phyloP scores from a whole-genome alignment of 1,139 yeast species.

The Groenewaldozyma sp. region DNA sequence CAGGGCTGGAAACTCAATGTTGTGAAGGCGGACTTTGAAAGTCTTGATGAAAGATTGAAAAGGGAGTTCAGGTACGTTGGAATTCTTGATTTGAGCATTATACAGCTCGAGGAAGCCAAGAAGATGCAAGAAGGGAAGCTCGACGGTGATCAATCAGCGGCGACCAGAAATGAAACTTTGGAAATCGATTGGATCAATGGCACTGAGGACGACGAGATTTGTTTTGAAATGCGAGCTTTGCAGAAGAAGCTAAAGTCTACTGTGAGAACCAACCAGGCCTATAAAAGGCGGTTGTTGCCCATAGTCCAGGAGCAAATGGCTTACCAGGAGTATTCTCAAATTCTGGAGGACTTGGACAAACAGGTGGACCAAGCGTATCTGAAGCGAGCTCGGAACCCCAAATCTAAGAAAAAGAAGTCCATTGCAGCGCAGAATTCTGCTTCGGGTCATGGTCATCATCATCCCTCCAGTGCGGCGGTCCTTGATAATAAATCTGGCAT shows the following conservation, averaged over 20 bases:
- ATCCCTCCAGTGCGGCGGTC: constrained; percentile 37
- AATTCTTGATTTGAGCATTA: constrained; percentile 48
- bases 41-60: constrained; percentile 79
- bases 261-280: constrained; percentile 52
- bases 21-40: constrained; percentile 55
- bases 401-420: constrained; percentile 53
- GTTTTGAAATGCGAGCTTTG: constrained; percentile 67
- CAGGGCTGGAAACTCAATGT: constrained; percentile 37
- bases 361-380: constrained; percentile 93
- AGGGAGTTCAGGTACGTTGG: constrained; percentile 88
- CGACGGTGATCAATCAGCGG: constrained; percentile 10
- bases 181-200: constrained; percentile 73
- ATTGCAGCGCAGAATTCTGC: constrained; percentile 16
- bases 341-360: constrained; percentile 86
- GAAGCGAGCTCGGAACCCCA: constrained; percentile 73
- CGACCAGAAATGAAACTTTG: constrained; percentile 11
- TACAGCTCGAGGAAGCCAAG: constrained; percentile 28
- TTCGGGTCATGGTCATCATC: constrained; percentile 14
- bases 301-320: constrained; percentile 85
- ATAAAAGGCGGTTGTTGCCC: constrained; percentile 61
- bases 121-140: constrained; percentile 13
- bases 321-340: constrained; percentile 87
- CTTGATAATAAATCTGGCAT: constrained; percentile 53
- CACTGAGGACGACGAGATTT: constrained; percentile 89
- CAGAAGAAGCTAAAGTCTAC: constrained; percentile 62